Evolutionary conservation across 1,139 yeast genomes (phyloP), one percentile per base, ranked within the genome.

Genomic region (Tardiomyces depauwii): DNA sequence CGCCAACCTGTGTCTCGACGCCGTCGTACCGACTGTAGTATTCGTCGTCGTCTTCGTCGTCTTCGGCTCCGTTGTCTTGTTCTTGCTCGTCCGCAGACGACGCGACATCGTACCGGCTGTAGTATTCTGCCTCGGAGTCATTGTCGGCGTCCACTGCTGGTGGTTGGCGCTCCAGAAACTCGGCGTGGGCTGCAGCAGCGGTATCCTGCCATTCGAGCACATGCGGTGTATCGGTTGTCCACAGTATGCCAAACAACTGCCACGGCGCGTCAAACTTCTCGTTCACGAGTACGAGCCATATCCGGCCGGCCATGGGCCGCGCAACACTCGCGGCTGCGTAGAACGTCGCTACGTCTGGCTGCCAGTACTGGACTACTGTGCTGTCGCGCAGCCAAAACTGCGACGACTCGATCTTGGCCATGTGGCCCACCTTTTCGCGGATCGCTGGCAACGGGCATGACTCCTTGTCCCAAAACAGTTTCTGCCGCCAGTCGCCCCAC

Each of bases 1-100:
- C 53, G 18, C 45, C 44, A 12, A 49, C 47, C 42, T 49, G 48
- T 7, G 47, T 47, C 33, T 51, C 53, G 10, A 48, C 51, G 14
- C 47, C 23, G 40, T 46, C 45, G 18, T 49, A 49, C 14, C 44
- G 33, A 6, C 25, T 32, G 39, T 47, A 44, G 30, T 48, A 51
- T 2, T 45, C 49, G 11, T 49, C 52, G 19, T 47, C 51, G 27
- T 46, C 49, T n/a, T 46, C 46, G 14, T 42, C 47, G 18, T 47
- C 41, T 30, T 45, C 41, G 23, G 40, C 45, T 39, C 47, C 46
- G 18, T 44, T 47, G 27, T 47, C 48, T 32, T 43, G 43, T n/a
- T 44, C 41, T 21, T 40, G 42, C 18, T 21, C 32, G 21, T 30
- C 40, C 3, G n/a, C 13, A 19, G 27, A 28, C 18, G 36, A 30